Evolutionary conservation across 208 protist genomes (phyloP).

Genomic region (Trypanosoma caninum): DNA sequence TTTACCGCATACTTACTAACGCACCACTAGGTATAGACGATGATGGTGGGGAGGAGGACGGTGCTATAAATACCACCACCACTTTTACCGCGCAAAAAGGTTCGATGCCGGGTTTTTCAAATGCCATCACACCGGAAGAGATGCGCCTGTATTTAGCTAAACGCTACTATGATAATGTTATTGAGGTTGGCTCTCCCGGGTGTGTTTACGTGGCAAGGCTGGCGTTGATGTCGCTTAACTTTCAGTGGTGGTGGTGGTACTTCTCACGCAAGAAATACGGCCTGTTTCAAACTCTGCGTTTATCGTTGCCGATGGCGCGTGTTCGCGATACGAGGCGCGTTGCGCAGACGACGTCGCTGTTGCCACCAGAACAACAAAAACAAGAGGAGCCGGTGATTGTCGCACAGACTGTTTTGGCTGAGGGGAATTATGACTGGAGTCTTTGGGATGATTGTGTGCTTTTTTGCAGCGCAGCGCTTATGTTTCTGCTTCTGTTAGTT

Average conservation of each 20-base stretch:
- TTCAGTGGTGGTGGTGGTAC: slow-evolving; percentile 40
- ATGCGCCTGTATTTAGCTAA: slow-evolving; percentile 43
- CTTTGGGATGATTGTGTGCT: slow-evolving; percentile 24
- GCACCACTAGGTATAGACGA: not conserved
- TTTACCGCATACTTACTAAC: slow-evolving; percentile 21
- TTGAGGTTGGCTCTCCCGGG: slow-evolving; percentile 4
- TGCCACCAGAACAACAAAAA: not conserved
- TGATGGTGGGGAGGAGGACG: not conserved
- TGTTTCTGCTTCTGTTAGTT: slow-evolving; percentile 40
- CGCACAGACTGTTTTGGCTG: not conserved
- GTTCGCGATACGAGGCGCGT: no score
- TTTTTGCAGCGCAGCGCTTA: slow-evolving; percentile 4
- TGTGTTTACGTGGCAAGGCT: slow-evolving; percentile 22
- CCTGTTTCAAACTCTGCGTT: slow-evolving; percentile 10
- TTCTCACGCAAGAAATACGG: slow-evolving; percentile 23
- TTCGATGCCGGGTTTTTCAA: not conserved
- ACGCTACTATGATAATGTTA: slow-evolving; percentile 35
- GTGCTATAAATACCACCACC: not conserved
- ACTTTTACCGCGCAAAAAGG: not conserved
- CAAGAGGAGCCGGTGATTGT: not conserved
- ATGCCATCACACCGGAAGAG: slow-evolving; percentile 1
- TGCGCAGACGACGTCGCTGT: not conserved
- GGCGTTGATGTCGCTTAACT: slow-evolving; percentile 29
- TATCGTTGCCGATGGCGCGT: slow-evolving; percentile 17
- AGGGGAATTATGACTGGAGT: not conserved